Evolutionary conservation across 352 stramenopile species (phyloP).

Genomic region (Lagenidium giganteum): DNA sequence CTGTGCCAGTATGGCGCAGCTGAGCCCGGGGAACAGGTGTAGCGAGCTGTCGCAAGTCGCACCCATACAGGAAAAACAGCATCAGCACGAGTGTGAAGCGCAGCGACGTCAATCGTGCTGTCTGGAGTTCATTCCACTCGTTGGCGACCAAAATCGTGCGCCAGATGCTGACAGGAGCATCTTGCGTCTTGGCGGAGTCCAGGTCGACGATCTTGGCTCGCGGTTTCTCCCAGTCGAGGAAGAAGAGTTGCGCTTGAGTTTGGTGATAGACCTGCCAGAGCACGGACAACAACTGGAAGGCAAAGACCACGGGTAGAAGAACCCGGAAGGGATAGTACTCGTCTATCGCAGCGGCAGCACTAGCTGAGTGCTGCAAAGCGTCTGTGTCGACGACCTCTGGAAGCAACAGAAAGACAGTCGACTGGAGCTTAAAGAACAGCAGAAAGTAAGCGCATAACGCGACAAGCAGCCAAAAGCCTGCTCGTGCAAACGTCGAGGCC

Average conservation of each 20-base stretch:
- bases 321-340: conserved; percentile 88
- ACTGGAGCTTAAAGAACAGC: conserved; percentile 93
- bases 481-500: conserved; percentile 33
- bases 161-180: conserved; percentile 87
- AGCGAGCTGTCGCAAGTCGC: conserved; percentile 35
- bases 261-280: conserved; percentile 72
- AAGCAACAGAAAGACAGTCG: conserved; percentile 85
- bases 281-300: conserved; percentile 80
- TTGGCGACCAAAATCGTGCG: conserved; percentile 93
- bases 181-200: conserved; percentile 36
- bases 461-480: conserved; percentile 60
- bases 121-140: conserved; percentile 92
- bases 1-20: conserved; percentile 48
- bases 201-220: conserved; percentile 54
- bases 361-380: too few relatives aligned
- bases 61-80: conserved; percentile 86
- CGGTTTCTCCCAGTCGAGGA: conserved; percentile 94
- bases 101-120: conserved; percentile 70
- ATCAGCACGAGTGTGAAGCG: conserved; percentile 79
- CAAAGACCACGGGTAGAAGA: conserved; percentile 72
- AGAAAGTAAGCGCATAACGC: conserved; percentile 86
- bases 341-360: conserved; percentile 37
- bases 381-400: too few relatives aligned
- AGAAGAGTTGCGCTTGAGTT: conserved; percentile 81
- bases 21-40: conserved; percentile 47